Percentiles rank a stretch among this genome's conserved stretches.
phyloP scores from a whole-genome alignment of 192 early-diverging fungal species.

The Podila horticola region DNA sequence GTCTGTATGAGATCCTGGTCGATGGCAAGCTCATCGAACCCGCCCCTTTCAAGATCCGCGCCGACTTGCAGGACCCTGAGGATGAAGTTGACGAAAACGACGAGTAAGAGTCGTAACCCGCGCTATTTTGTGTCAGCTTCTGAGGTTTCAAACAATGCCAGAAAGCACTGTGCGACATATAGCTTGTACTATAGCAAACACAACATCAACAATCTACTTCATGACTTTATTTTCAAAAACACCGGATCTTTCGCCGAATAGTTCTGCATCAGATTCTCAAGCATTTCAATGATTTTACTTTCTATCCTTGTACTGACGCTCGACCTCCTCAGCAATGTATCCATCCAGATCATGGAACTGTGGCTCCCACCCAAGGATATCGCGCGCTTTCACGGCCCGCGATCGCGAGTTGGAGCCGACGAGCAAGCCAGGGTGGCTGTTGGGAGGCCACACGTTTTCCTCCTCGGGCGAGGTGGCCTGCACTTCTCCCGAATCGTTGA shows the following conservation, averaged over 20 bases:
- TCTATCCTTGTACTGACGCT: constrained; percentile 13
- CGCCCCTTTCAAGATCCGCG: not conserved
- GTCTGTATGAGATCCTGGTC: not conserved
- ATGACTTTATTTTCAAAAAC: no score
- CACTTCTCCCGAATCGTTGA: constrained; percentile 23
- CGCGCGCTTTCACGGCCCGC: constrained; percentile 22
- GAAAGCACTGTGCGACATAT: no score
- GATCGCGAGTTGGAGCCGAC: constrained; percentile 33
- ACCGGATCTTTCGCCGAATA: no score
- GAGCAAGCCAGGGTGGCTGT: not conserved
- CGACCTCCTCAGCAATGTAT: constrained; percentile 22
- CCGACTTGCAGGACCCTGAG: not conserved
- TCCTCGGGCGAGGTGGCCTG: constrained; percentile 7
- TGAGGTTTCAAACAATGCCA: no score
- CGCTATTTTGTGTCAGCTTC: not conserved
- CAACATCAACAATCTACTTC: no score
- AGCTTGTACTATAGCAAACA: no score
- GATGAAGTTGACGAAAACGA: not conserved
- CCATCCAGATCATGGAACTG: constrained; percentile 25
- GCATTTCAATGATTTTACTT: not conserved
- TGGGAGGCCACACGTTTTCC: constrained; percentile 15
- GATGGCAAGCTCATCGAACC: not conserved
- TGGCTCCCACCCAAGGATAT: constrained; percentile 41
- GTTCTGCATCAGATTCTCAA: not conserved
- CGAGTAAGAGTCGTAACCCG: not conserved